Evolutionary conservation across 441 rosid species (phyloP).

Genomic region (Populus hybrid): DNA sequence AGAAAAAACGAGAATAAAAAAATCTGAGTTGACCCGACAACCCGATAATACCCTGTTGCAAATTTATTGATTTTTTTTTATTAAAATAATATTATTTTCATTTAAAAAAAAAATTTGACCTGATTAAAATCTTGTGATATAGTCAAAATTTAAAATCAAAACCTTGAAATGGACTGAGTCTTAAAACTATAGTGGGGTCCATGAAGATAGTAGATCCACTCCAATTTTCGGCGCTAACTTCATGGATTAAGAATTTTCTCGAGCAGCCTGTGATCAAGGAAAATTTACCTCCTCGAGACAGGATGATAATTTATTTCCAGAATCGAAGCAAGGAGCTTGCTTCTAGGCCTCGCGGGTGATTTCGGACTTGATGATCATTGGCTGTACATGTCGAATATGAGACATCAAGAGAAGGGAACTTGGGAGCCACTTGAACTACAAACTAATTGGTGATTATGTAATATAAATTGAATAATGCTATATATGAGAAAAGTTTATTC

Average conservation of each 20-base stretch:
- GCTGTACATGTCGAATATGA: background rate
- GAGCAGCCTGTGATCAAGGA: slow-evolving; percentile 25
- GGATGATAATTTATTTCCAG: no score
- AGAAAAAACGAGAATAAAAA: no score
- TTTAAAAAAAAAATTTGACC: no score
- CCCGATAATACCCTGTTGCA: no score
- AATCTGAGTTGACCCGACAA: no score
- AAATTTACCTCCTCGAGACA: slow-evolving; percentile 22
- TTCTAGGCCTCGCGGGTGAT: background rate
- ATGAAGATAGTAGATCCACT: slow-evolving; percentile 7
- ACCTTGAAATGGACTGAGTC: no score
- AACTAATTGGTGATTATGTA: background rate
- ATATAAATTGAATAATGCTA: no score
- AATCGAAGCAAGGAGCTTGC: background rate
- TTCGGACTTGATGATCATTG: background rate
- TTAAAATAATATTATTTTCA: no score
- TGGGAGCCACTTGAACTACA: background rate
- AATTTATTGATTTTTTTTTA: no score
- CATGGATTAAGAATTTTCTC: slow-evolving; percentile 19
- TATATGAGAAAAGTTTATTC: no score
- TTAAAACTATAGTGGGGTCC: background rate
- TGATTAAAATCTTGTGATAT: no score
- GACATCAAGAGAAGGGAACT: background rate
- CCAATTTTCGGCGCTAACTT: slow-evolving; percentile 18
- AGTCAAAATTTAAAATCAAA: no score